Base-by-base conservation (phyloP, 164 flowering plant genomes). In the Chimonanthus salicifolius region DNA sequence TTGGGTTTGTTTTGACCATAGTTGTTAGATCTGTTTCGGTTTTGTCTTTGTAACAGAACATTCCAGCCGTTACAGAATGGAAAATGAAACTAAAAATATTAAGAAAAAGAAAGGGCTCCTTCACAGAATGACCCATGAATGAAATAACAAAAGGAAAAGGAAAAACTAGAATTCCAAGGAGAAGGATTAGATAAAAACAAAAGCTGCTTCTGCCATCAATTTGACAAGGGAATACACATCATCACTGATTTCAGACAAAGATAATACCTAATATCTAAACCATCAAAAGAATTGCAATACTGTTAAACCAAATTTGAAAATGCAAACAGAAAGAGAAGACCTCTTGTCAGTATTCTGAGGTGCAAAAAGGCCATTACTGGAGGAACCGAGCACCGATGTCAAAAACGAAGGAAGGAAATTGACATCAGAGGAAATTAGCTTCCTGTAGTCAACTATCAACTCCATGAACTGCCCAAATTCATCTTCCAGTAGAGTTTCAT, bases 391-490 rank as follows among this genome's bases (percentile, higher is more conserved):
- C 79, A 88, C 64, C 58, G 91, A 81, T 54, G 86, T 75, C 82
- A 95, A 79, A 47, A 88, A 76, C 7, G 93, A 86, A 10, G 87
- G 71, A 44, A 93, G 86, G 71, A 86, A 84, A 46, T 84, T 78
- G 64, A 69, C 81, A 82, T 95, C 96, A 1, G 96, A 93, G 48
- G 86, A 71, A 47, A 95, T 88, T 44, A 92, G 76, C 84, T 83
- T 85, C 82, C 87, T 90, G 62, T 95, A 96, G 77, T 88, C 84
- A 71, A 87, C 80, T 63, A 93, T 75, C 69, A 87, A 64, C 49
- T 78, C 85, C 83, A 92, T 74, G 47, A 95, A 79, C 50, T 90
- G 90, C 47, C 80, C 88, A 18, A 86, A 81, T 74, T 75, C 87
- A 74, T 80, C 72, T 67, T 71, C 76, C 86, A 84, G 82, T 21